Conservation (phyloP, 805 yeast species). For the Clavispora carvajalis region DNA sequence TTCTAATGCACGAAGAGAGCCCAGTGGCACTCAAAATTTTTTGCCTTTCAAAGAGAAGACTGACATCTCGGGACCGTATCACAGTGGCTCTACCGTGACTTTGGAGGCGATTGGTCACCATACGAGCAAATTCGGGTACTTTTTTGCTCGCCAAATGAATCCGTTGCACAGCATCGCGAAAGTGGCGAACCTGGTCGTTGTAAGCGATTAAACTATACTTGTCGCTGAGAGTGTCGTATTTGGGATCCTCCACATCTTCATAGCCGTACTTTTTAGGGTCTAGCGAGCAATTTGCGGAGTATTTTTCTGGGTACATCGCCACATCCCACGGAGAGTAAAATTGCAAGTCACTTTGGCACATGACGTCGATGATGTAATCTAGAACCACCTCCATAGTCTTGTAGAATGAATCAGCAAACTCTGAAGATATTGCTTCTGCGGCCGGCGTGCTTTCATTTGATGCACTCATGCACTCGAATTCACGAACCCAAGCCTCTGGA, state of each 20-base stretch:
- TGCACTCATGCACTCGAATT: constrained; percentile 39
- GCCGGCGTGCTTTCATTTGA: constrained; percentile 13
- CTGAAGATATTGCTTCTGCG: constrained; percentile 37
- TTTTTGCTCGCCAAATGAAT: constrained; percentile 62
- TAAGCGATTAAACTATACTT: constrained; percentile 57
- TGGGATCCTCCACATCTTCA: constrained; percentile 31
- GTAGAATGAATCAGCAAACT: constrained; percentile 32
- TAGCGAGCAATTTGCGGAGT: constrained; percentile 28
- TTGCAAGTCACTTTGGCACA: constrained; percentile 44
- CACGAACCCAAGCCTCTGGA: constrained; percentile 69
- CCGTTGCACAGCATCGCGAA: constrained; percentile 64
- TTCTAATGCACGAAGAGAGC: constrained; percentile 58
- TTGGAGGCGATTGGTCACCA: constrained; percentile 65
- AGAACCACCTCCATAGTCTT: constrained; percentile 43
- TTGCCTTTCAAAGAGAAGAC: constrained; percentile 48
- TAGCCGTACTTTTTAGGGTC: constrained; percentile 41
- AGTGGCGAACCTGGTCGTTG: constrained; percentile 77
- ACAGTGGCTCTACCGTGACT: constrained; percentile 66
- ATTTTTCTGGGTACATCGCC: constrained; percentile 19
- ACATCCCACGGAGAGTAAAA: constrained; percentile 24
- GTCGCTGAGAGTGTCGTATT: constrained; percentile 33
- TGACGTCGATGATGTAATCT: constrained; percentile 60
- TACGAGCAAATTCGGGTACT: constrained; percentile 58
- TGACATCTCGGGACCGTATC: constrained; percentile 48
- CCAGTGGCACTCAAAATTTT: constrained; percentile 58